Evolutionary conservation across 192 early-diverging fungal species (phyloP), one percentile per base, ranked within the genome.

Genomic region (Radiomyces spectabilis): DNA sequence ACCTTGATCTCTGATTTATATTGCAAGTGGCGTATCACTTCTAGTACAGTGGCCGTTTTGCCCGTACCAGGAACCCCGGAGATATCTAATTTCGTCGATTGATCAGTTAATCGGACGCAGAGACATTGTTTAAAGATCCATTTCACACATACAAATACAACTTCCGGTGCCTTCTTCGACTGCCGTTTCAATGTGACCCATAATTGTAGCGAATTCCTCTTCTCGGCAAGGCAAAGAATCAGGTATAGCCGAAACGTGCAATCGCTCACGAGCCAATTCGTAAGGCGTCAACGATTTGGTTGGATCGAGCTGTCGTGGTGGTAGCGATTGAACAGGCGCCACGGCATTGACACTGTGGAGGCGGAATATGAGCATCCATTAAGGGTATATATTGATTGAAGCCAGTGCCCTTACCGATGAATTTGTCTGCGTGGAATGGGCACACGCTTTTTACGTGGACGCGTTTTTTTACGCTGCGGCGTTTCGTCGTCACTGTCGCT

Each of bases 41-140:
- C 85, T 24, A 81, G 73, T 0, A 97, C 89, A 0, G 96, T 97
- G 0, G 94, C 96, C 0, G 96, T 99, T 66, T 99, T 99, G 34
- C 96, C 96, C 2, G 93, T 96, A 4, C 96, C 96, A 2, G 96
- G 94, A 5, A 95, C 91, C 4, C 94, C 94, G 22, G 93, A 95
- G 19, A 99, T 90, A 63, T 94, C 85, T 87, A 65, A 48, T 22
- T 7, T 12, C 8, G 45, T n/a, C n/a, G n/a, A n/a, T n/a, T n/a
- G n/a, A n/a, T n/a, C n/a, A n/a, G n/a, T n/a, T n/a, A n/a, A n/a
- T n/a, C n/a, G n/a, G n/a, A n/a, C n/a, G n/a, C n/a, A n/a, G n/a
- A n/a, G n/a, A n/a, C n/a, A n/a, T n/a, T n/a, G n/a, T n/a, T n/a
- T n/a, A n/a, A n/a, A n/a, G n/a, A n/a, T n/a, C n/a, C n/a, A n/a